Percentiles rank a stretch among this genome's conserved stretches.
Conservation (phyloP, 2,329 filamentous ascomycete species). For the Alternaria brassicicola region DNA sequence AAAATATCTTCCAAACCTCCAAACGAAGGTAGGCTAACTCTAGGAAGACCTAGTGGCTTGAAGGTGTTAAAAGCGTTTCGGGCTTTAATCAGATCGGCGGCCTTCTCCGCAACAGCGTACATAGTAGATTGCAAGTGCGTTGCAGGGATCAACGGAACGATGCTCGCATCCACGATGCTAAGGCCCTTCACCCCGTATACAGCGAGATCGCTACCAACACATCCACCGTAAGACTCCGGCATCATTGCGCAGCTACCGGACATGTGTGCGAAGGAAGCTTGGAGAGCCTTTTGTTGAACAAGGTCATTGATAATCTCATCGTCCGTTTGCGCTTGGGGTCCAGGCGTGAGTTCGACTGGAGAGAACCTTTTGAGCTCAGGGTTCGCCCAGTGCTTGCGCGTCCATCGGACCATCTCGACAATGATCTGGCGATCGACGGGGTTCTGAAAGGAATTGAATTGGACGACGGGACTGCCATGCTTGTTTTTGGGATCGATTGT, state of each 20-base stretch:
- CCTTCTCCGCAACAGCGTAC: slow-evolving; percentile 43
- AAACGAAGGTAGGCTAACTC: background rate
- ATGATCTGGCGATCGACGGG: slow-evolving; percentile 47
- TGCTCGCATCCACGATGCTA: slow-evolving; percentile 42
- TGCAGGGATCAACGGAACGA: slow-evolving; percentile 38
- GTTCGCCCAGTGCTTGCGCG: slow-evolving; percentile 42
- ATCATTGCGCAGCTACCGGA: slow-evolving; percentile 38
- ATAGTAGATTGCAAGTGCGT: slow-evolving; percentile 39
- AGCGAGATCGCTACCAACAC: slow-evolving; percentile 28
- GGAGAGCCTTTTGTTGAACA: slow-evolving; percentile 18
- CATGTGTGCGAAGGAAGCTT: slow-evolving; percentile 35
- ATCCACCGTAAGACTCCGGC: slow-evolving; percentile 36
- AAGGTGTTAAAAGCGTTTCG: slow-evolving; percentile 2
- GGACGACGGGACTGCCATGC: slow-evolving; percentile 37
- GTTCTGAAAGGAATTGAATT: slow-evolving; percentile 45
- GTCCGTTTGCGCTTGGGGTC: slow-evolving; percentile 28
- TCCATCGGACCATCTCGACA: slow-evolving; percentile 44
- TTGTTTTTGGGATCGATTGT: slow-evolving; percentile 46
- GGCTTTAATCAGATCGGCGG: slow-evolving; percentile 40
- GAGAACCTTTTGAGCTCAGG: slow-evolving; percentile 39
- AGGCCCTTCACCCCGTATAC: slow-evolving; percentile 36
- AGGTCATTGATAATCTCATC: slow-evolving; percentile 32
- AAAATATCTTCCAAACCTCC: background rate
- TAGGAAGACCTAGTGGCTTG: background rate
- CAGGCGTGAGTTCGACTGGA: slow-evolving; percentile 42